These are phyloP conservation scores for Quercus suber DNA, from an alignment of 306 rosid genomes.

Conservation along the genomic window DNA sequence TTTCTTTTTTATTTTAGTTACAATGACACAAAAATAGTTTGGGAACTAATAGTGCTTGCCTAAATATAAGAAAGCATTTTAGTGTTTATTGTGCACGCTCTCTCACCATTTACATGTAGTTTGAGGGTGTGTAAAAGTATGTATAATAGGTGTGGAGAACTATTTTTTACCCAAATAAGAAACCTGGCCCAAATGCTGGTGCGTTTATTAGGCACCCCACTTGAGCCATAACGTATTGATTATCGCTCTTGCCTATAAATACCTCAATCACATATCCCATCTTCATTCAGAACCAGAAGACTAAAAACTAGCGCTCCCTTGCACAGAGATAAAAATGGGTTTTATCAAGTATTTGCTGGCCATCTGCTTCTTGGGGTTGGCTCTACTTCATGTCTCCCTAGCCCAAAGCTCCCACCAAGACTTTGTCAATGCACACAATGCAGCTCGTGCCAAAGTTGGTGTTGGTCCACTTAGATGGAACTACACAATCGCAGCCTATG, in stretches of 20 bases:
- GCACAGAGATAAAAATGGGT: neutral
- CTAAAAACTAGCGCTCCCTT: neutral
- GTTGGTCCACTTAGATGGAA: constrained; percentile 34
- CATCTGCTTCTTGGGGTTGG: neutral
- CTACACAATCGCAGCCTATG: constrained; percentile 19
- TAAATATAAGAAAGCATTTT: too few species aligned
- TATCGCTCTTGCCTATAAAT: neutral
- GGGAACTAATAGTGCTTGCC: too few species aligned
- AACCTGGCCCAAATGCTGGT: too few species aligned
- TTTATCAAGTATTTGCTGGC: neutral
- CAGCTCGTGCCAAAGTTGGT: constrained; percentile 34
- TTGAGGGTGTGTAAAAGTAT: too few species aligned
- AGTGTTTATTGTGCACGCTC: too few species aligned
- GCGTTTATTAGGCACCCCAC: too few species aligned
- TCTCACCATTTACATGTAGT: too few species aligned
- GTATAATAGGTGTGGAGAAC: too few species aligned
- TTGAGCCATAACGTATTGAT: too few species aligned
- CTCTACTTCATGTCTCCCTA: neutral
- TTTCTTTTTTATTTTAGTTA: too few species aligned
- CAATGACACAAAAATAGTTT: too few species aligned
- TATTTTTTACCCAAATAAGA: too few species aligned
- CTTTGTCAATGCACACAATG: constrained; percentile 35
- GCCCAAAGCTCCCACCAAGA: constrained; percentile 19
- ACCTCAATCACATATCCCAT: neutral
- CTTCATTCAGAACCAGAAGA: neutral